Evolutionary conservation across 2,329 filamentous ascomycete genomes (phyloP), one percentile per base, ranked within the genome.

Genomic region (Fusarium luffae): DNA sequence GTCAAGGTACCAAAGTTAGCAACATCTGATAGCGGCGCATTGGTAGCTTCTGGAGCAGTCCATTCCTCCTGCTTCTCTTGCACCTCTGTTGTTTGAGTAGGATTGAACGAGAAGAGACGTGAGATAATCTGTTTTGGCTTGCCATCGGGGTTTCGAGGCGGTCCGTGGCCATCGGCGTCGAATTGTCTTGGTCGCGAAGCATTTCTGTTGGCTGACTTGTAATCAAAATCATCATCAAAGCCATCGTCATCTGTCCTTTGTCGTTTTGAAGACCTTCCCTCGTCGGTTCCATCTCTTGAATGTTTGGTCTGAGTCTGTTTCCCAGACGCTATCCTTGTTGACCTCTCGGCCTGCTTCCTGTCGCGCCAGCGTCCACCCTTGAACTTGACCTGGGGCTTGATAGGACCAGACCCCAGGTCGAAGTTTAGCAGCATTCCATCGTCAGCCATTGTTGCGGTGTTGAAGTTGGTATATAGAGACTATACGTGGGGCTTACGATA

Each of bases 361-460:
- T 97, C 94, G 77, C 92, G 92, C 96, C 96, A 99, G 74, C 89
- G 88, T n/a, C 96, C 96, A 72, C 96, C 96, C 78, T 92, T 96
- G 80, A 97, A 93, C 72, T 85, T 89, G 65, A 87, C 83, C 56
- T 87, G 82, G 8, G 86, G 84, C 64, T 90, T 86, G 56, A 93
- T 78, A 14, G 91, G 86, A 19, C 84, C 86, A 65, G 93, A 89
- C 28, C 88, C 87, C 60, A 97, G 84, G 74, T 93, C 90, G 78
- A 98, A 98, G 76, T 98, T 98, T 77, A 98, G 85, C 60, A 98
- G 87, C 89, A 99, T 92, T 73, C 94, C 94, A 89, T 97, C 93
- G 84, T 98, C 94, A 54, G 93, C 93, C 94, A 98, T 98, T 65
- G 40, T 69, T 57, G 64, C 55, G 51, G 51, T 63, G 63, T 50